Conservation (phyloP, 345 rosid species). For the Eucalyptus polyanthemos region DNA sequence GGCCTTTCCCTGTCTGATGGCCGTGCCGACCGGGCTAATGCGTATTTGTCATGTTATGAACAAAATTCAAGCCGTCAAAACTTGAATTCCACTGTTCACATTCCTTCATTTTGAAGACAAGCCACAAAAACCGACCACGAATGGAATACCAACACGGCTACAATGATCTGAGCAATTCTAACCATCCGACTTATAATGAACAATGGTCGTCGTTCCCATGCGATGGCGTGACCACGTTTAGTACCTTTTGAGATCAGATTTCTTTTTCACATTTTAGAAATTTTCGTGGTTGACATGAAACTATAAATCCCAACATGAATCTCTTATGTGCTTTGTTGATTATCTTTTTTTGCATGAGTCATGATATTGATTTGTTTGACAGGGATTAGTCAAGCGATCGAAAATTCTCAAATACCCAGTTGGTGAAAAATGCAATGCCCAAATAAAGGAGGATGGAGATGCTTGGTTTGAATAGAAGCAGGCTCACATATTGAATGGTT, state of each 20-base stretch:
- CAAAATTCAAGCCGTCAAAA: neutral
- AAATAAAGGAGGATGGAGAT: neutral
- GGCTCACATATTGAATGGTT: neutral
- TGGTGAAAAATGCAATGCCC: neutral
- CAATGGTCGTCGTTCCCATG: neutral
- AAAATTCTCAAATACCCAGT: neutral
- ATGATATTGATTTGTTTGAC: neutral
- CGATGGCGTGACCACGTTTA: rapidly evolving
- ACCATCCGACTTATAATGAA: neutral
- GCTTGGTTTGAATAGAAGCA: neutral
- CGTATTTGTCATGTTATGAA: neutral
- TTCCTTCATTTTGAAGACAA: neutral
- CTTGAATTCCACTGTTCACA: neutral
- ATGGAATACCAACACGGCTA: neutral
- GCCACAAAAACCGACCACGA: neutral
- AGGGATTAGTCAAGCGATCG: neutral
- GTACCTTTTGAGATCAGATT: neutral
- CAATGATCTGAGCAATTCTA: neutral
- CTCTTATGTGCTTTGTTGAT: neutral
- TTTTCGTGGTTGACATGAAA: neutral
- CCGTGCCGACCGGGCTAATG: neutral
- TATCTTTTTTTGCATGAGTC: neutral
- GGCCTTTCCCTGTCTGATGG: neutral
- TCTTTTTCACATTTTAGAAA: neutral
- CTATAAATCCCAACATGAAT: neutral